Base-by-base conservation (phyloP, 2,329 filamentous ascomycete species). In the Chaetomiaceae sp. region DNA sequence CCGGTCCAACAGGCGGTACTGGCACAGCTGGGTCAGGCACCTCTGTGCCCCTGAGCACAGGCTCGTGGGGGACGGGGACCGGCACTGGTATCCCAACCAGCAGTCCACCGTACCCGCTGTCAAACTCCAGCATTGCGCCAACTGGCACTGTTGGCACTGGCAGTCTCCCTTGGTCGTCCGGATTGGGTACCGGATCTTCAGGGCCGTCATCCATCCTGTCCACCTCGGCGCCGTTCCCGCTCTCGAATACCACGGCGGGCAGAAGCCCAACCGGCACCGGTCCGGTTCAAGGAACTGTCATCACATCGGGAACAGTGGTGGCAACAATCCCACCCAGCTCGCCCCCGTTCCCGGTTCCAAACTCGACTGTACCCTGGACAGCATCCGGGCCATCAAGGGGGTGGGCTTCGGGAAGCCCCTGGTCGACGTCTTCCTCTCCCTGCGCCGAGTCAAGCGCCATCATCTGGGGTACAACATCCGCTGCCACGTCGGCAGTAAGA, bases 161-260 rank as follows among this genome's bases (percentile, higher is more conserved):
- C n/a, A 33, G 38, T 14, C 9, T 43, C 27, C 29, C 34, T 15
- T 22, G 37, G 14, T 44, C 51, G 11, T 37, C 48, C 15, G 37
- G 40, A 29, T 20, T 36, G 19, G 50, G 51, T 14, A 58, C 56
- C 7, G 49, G 54, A 27, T 46, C 44, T 2, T 33, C 43, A 7
- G 8, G 36, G 15, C 3, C 19, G 1, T 45, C 48, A 2, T 52
- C 52, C 8, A 47, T n/a, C 15, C 29, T 44, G 48, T 36, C 43
- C 9, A 54, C 34, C 27, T 47, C 51, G 15, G 50, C 17, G 8
- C 53, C 55, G 6, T 59, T 52, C 46, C 55, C 58, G 2, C 31
- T 49, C 14, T 29, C 52, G 5, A 59, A 59, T 39, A 53, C 55
- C n/a, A 59, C 55, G 19, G 20, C 29, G n/a, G 40, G 20, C 15